Evolutionary conservation across 2,329 filamentous ascomycete genomes (phyloP), one percentile per base, ranked within the genome.

Genomic region (Xylaria sp.): DNA sequence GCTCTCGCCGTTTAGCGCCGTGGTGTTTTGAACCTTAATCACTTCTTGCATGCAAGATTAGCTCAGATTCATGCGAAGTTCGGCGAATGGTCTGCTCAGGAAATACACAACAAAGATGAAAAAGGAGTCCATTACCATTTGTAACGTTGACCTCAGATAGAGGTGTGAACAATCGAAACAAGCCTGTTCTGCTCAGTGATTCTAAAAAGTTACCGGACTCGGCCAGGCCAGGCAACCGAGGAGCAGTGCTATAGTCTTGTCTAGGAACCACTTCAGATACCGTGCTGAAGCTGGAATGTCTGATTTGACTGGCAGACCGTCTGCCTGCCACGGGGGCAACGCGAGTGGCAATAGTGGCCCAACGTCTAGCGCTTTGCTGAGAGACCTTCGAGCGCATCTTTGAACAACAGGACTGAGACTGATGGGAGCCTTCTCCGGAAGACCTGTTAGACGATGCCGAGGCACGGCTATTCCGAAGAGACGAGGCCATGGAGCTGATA

Each of bases 401-500:
- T 20, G 60, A 63, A 31, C 36, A 53, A 13, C 4, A 26, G 31
- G 65, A 60, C 42, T 56, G 46, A 42, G 61, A 40, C 38, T 53
- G 63, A 60, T 15, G 36, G 49, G 46, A 53, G 10, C 26, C n/a
- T 38, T 69, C 63, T 38, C 31, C 48, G 5, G 58, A 26, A 15
- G 38, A 40, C 33, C n/a, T 58, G 36, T 65, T 58, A 40, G 63
- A 68, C 40, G 66, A 59, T 38, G 58, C 15, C 6, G 72, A 73
- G 26, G 48, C 38, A n/a, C 65, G 66, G 17, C 69, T 63, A 5
- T 57, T 67, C 59, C 71, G 67, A 60, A 73, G 56, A 38, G 73
- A 75, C 26, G 71, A 72, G 1, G 74, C 68, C 66, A 75, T 69
- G 44, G 74, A 74, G 42, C 71, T 67, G 51, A 74, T 69, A 36